These are phyloP conservation scores for Babesia ovis DNA, from an alignment of 169 alveolate species.

Conservation along the genomic window DNA sequence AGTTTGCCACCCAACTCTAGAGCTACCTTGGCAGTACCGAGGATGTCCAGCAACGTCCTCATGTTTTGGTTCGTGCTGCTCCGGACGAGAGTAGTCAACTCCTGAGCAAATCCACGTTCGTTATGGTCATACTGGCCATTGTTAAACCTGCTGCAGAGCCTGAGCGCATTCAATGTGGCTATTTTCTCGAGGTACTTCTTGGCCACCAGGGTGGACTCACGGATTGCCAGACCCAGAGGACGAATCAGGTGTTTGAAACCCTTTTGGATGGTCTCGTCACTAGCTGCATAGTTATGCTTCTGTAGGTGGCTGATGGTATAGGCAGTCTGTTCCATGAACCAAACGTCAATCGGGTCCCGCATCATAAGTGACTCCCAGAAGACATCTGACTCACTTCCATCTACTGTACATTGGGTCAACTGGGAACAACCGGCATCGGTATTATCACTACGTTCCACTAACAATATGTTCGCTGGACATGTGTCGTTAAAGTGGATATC, in stretches of 20 bases:
- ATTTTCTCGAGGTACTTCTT: conserved; percentile 47
- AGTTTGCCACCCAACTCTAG: conserved; percentile 37
- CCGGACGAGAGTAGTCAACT: conserved; percentile 3
- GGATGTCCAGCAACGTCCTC: conserved; percentile 18
- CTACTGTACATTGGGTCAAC: conserved; percentile 23
- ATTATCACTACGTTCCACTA: conserved; percentile 2
- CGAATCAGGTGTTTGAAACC: conserved; percentile 51
- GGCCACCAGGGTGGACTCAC: conserved; percentile 47
- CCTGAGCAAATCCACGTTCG: conserved; percentile 28
- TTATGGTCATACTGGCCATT: conserved; percentile 5
- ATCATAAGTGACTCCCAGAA: conserved; percentile 54
- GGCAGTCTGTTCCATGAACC: conserved; percentile 62
- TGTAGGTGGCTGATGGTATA: conserved; percentile 30
- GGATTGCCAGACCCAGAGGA: conserved; percentile 54
- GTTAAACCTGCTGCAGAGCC: conserved; percentile 18
- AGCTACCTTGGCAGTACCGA: conserved; percentile 54
- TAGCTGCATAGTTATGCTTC: conserved; percentile 16
- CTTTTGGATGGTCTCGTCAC: conserved; percentile 21
- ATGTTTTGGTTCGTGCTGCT: not conserved
- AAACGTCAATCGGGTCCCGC: conserved; percentile 54
- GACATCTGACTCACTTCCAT: conserved; percentile 17
- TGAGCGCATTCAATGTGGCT: conserved; percentile 26
- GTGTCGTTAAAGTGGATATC: conserved; percentile 16
- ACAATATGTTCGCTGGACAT: not conserved
- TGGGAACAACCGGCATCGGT: not conserved